These are phyloP conservation scores for Apophysomyces ossiformis DNA, from an alignment of 371 early-diverging fungal genomes.

Conservation along the genomic window DNA sequence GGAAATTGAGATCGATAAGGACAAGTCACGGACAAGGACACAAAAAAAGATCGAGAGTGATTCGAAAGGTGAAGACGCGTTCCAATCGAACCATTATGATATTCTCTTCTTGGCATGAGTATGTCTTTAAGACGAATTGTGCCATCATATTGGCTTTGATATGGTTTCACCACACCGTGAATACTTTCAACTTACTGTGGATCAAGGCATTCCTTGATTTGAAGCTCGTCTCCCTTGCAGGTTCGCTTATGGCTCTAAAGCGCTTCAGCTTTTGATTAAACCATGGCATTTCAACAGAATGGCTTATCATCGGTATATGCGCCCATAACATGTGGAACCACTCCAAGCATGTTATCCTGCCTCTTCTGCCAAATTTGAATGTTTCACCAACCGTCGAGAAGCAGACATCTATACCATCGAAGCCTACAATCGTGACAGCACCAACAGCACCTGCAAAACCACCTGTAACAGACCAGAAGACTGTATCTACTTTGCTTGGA, in stretches of 20 bases:
- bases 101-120: constrained; percentile 3
- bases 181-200: constrained; percentile 1
- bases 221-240: constrained; percentile 1
- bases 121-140: constrained; percentile 2
- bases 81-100: neutral
- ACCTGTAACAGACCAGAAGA: neutral
- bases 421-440: too few species aligned
- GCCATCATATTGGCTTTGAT: neutral
- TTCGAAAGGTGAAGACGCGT: neutral
- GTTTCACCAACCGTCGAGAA: neutral
- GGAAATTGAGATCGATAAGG: too few species aligned
- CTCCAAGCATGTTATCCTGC: constrained; percentile 1
- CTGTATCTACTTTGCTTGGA: neutral
- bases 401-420: too few species aligned
- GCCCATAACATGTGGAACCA: constrained; percentile 2
- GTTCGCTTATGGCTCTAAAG: neutral
- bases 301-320: constrained; percentile 3
- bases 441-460: neutral
- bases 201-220: neutral
- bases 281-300: neutral
- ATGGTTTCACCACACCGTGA: constrained; percentile 4
- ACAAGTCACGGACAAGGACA: too few species aligned
- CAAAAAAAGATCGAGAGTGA: too few species aligned
- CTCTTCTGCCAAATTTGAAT: neutral
- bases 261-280: neutral